Evolutionary conservation across 305 asterid genomes (phyloP).

Genomic region (Plantago lanceolata): DNA sequence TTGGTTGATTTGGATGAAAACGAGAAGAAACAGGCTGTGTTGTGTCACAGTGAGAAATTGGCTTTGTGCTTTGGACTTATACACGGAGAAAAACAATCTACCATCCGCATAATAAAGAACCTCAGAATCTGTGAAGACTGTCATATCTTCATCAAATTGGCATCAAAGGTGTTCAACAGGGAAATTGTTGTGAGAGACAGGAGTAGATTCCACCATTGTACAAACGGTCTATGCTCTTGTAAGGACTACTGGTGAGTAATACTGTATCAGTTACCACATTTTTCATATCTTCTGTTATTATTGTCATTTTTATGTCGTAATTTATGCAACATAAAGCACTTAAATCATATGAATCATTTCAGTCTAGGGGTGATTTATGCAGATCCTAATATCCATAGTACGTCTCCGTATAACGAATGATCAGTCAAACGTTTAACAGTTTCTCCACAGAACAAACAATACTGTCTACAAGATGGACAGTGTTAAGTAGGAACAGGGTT

Average conservation of each 20-base stretch:
- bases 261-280: neutral
- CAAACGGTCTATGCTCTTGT: slow-evolving; percentile 61
- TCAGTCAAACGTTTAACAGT: neutral
- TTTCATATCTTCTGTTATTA: neutral
- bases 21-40: slow-evolving; percentile 47
- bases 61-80: slow-evolving; percentile 53
- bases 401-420: neutral
- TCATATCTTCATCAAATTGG: slow-evolving; percentile 71
- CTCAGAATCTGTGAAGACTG: slow-evolving; percentile 72
- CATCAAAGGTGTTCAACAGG: slow-evolving; percentile 43
- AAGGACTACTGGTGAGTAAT: slow-evolving; percentile 58
- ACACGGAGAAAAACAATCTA: slow-evolving; percentile 34
- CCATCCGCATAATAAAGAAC: slow-evolving; percentile 57
- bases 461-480: neutral
- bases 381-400: neutral
- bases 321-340: neutral
- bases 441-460: slow-evolving; percentile 18
- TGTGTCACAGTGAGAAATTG: slow-evolving; percentile 69
- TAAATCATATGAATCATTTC: too few relatives aligned
- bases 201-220: slow-evolving; percentile 61
- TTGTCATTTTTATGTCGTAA: too few relatives aligned
- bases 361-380: neutral
- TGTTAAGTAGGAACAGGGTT: slow-evolving; percentile 48
- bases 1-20: slow-evolving; percentile 55
- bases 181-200: slow-evolving; percentile 67